Evolutionary conservation across 2,329 filamentous ascomycete species (phyloP), one percentile per base, ranked within the genome.

Genomic region (Tympanopsis confertula): DNA sequence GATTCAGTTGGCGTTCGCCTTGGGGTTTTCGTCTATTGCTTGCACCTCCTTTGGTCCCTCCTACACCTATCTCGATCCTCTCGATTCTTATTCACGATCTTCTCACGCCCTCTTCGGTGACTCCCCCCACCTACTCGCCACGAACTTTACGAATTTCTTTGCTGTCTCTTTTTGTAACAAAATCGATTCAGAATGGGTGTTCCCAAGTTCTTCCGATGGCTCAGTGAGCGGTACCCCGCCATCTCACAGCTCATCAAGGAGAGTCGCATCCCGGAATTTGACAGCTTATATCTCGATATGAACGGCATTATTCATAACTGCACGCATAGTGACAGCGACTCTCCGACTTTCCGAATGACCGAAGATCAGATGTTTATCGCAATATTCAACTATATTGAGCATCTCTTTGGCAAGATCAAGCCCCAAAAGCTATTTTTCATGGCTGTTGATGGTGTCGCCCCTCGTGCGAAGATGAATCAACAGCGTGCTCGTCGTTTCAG

Each of bases 291-390:
- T 77, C 70, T 93, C 50, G 86, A 93, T 54, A 98, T 98, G 91
- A 98, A 98, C 62, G 91, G 91, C 48, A 98, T 98, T 58, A 98
- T 98, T 53, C 89, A 98, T 63, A 98, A 98, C 61, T 98, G 91
- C 61, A 98, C 91, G 40, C 91, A 98, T 65, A 94, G 91, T 54
- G 89, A 98, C 62, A 62, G 62, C 39, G 88, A 93, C 54, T 88
- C 89, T 55, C 78, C 87, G 3, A 86, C 86, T 1, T 93, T 93
- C 53, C 86, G 91, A 39, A 80, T 96, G 62, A 89, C 82, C 40
- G 93, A 98, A 59, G 89, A 98, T 58, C 86, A 95, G 61, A 98
- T 98, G 91, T 98, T 98, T 56, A 95, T 98, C 49, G 84, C 87
- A 41, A 98, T 98, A 52, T 98, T 98, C 75, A 96, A 96, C 63